phyloP scores from a whole-genome alignment of 352 stramenopile species.

The Phytophthora sp. region DNA sequence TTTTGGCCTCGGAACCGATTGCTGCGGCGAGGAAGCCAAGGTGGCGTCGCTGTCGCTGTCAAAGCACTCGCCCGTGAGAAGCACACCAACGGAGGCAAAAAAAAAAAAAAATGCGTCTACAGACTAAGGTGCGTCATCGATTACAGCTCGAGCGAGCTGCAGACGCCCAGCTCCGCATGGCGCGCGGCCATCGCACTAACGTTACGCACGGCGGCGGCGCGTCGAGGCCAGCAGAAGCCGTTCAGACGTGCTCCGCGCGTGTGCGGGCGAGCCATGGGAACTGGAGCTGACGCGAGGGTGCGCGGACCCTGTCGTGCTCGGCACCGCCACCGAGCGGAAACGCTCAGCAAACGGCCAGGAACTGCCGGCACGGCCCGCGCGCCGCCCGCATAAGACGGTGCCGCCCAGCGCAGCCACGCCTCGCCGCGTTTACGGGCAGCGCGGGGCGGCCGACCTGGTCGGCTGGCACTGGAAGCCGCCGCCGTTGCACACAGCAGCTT shows the following conservation, averaged over 20 bases:
- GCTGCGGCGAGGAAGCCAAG: too few relatives aligned
- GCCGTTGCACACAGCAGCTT: constrained; percentile 4
- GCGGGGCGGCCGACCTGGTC: constrained; percentile 4
- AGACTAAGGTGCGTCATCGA: too few relatives aligned
- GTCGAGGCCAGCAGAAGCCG: not conserved
- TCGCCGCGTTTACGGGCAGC: constrained; percentile 12
- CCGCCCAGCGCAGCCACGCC: too few relatives aligned
- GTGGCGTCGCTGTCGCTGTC: too few relatives aligned
- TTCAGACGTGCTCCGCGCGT: constrained; percentile 5
- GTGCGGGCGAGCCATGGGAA: constrained; percentile 10
- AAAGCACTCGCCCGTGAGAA: too few relatives aligned
- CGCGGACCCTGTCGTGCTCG: constrained; percentile 19
- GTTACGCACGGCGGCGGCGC: constrained; percentile 15
- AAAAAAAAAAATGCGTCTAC: too few relatives aligned
- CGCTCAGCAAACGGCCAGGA: not conserved
- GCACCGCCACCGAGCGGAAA: constrained; percentile 14
- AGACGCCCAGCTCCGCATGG: constrained; percentile 12
- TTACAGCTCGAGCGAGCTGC: too few relatives aligned
- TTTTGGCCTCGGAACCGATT: too few relatives aligned
- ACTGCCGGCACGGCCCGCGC: not conserved
- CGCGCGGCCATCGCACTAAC: constrained; percentile 9
- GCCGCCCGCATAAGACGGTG: not conserved
- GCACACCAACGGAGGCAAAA: too few relatives aligned
- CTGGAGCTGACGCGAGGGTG: constrained; percentile 18
- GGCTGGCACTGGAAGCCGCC: not conserved